Conservation (phyloP, 225 moss, liverwort and hornwort species). For the Pleurozium schreberi region DNA sequence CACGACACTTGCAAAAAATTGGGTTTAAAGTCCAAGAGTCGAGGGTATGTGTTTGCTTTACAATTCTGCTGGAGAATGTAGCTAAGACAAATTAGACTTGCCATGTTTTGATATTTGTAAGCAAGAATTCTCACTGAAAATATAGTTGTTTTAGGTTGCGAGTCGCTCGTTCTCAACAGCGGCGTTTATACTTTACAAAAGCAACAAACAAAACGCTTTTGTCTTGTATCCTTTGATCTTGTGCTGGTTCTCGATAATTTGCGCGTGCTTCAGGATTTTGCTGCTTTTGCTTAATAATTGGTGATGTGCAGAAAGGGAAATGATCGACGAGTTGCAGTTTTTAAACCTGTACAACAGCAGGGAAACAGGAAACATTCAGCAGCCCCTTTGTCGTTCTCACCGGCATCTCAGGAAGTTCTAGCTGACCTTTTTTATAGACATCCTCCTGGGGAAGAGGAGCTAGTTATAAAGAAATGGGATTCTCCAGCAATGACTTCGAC, state of each 20-base stretch:
- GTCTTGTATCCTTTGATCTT: neutral
- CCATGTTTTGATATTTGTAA: neutral
- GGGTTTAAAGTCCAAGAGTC: conserved; percentile 98
- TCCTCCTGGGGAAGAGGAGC: conserved; percentile 78
- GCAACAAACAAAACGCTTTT: neutral
- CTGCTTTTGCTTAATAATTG: neutral
- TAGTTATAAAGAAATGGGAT: conserved; percentile 45
- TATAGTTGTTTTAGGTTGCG: neutral
- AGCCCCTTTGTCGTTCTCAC: conserved; percentile 65
- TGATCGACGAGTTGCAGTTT: conserved; percentile 65
- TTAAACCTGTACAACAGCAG: conserved; percentile 36
- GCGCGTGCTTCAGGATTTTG: neutral
- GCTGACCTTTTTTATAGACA: conserved; percentile 50
- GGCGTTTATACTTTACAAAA: neutral
- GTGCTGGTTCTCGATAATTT: neutral
- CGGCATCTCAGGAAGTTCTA: conserved; percentile 54
- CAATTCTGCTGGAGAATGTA: neutral
- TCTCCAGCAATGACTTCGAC: conserved; percentile 23
- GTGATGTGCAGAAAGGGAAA: conserved; percentile 57
- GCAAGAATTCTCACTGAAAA: neutral
- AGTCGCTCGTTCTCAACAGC: neutral
- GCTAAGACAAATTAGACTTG: neutral
- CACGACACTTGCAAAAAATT: conserved; percentile 89
- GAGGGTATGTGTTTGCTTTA: conserved; percentile 46
- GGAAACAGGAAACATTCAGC: conserved; percentile 27